Percentiles rank a stretch among this genome's conserved stretches.
These are phyloP conservation scores for Rhododendron molle DNA, from an alignment of 148 eudicot species.

Conservation along the genomic window DNA sequence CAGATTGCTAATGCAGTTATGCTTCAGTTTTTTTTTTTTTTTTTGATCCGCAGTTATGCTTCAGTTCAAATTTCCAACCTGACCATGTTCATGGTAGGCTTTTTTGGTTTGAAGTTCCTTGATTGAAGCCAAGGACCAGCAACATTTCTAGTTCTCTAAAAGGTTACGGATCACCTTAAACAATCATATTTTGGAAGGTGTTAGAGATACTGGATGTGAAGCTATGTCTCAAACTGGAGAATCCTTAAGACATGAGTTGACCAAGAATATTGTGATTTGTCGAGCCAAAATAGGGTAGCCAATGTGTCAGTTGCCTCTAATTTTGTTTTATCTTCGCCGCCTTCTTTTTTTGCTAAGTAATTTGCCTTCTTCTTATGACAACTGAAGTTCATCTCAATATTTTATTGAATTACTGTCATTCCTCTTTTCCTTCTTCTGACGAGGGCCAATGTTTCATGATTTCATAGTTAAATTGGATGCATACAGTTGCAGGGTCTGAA, in stretches of 20 bases:
- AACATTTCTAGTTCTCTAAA: not conserved
- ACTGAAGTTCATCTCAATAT: conserved; percentile 3
- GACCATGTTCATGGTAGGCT: not conserved
- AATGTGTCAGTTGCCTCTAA: not conserved
- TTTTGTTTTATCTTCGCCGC: not conserved
- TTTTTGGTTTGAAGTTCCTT: not conserved
- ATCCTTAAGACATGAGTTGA: not conserved
- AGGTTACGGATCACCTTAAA: not conserved
- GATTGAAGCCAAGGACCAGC: not conserved
- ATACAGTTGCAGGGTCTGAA: not conserved
- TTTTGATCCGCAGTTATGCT: too few species aligned
- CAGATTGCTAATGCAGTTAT: not conserved
- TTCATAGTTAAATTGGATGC: not conserved
- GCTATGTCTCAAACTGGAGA: not conserved
- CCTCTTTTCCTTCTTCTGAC: not conserved
- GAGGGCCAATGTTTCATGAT: not conserved
- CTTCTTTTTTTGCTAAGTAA: not conserved
- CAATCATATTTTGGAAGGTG: not conserved
- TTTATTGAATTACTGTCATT: not conserved
- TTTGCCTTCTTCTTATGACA: not conserved
- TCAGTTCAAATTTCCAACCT: not conserved
- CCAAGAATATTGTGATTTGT: not conserved
- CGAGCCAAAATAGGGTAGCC: not conserved
- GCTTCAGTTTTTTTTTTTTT: too few species aligned
- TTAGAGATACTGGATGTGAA: not conserved